phyloP scores from a whole-genome alignment of 129 eudicot genomes.

The Flaveria linearis region DNA sequence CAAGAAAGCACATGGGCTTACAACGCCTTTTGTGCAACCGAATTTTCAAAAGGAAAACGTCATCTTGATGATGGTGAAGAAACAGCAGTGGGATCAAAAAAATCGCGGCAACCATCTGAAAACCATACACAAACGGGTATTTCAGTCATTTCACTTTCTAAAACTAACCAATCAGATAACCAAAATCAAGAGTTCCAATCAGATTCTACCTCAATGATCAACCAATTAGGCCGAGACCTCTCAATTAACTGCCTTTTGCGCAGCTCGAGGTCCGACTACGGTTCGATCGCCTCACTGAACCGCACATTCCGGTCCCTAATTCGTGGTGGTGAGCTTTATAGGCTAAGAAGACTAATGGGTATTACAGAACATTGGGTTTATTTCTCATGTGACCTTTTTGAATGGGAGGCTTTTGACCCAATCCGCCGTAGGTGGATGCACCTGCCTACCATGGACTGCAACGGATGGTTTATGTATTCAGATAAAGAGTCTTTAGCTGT shows the following conservation, averaged over 20 bases:
- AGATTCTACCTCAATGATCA: slow-evolving; percentile 54
- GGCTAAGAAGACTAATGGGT: slow-evolving; percentile 49
- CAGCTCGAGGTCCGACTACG: slow-evolving; percentile 67
- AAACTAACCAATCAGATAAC: slow-evolving; percentile 27
- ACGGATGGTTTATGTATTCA: slow-evolving; percentile 67
- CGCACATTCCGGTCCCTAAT: slow-evolving; percentile 49
- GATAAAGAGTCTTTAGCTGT: slow-evolving; percentile 90
- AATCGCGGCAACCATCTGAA: slow-evolving; percentile 31
- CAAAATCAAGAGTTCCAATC: slow-evolving; percentile 32
- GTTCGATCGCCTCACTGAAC: slow-evolving; percentile 54
- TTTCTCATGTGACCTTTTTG: slow-evolving; percentile 62
- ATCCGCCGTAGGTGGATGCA: slow-evolving; percentile 61
- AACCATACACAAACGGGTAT: slow-evolving; percentile 9
- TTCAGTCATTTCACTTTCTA: slow-evolving; percentile 25
- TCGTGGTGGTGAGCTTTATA: slow-evolving; percentile 54
- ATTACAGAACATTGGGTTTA: slow-evolving; percentile 79
- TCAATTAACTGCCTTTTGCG: slow-evolving; percentile 57
- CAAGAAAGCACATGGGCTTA: slow-evolving; percentile 53
- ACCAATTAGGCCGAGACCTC: slow-evolving; percentile 57
- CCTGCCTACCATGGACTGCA: slow-evolving; percentile 61
- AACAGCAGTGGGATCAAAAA: slow-evolving; percentile 21
- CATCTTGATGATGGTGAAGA: slow-evolving; percentile 38
- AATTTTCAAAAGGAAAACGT: slow-evolving; percentile 41
- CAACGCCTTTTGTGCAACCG: slow-evolving; percentile 39
- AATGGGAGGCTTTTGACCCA: slow-evolving; percentile 91